phyloP scores from a whole-genome alignment of 108 stramenopile species.

The Nitzschia palea region DNA sequence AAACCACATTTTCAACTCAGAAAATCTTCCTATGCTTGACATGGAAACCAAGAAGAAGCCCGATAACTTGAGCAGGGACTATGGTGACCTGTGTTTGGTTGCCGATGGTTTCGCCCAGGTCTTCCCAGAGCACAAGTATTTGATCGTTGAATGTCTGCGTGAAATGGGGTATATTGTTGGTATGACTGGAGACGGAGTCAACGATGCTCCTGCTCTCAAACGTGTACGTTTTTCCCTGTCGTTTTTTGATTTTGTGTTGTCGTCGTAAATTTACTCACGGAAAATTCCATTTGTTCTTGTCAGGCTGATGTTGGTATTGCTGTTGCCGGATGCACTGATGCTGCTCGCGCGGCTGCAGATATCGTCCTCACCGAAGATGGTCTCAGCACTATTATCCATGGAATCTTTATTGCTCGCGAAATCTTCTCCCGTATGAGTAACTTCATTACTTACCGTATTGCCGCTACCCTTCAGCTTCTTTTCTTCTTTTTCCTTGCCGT shows the following conservation, averaged over 20 bases:
- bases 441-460: slow-evolving; percentile 83
- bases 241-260: too few species aligned
- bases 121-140: slow-evolving; percentile 83
- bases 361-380: slow-evolving; percentile 84
- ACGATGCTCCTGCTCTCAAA: slow-evolving; percentile 87
- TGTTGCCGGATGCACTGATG: slow-evolving; percentile 88
- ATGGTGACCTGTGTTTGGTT: slow-evolving; percentile 57
- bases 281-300: too few species aligned
- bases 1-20: slow-evolving; percentile 45
- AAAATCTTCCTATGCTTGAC: slow-evolving; percentile 46
- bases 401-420: slow-evolving; percentile 71
- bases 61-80: slow-evolving; percentile 27
- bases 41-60: slow-evolving; percentile 48
- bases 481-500: slow-evolving; percentile 82
- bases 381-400: slow-evolving; percentile 76
- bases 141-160: slow-evolving; percentile 65
- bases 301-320: slow-evolving; percentile 84
- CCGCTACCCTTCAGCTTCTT: slow-evolving; percentile 70
- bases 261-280: too few species aligned
- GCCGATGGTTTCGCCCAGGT: slow-evolving; percentile 81
- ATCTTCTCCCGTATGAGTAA: slow-evolving; percentile 73
- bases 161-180: slow-evolving; percentile 45
- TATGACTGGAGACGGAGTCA: slow-evolving; percentile 98
- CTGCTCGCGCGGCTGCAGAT: slow-evolving; percentile 87
- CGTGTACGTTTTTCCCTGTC: too few species aligned